Evolutionary conservation across 805 yeast genomes (phyloP), one percentile per base, ranked within the genome.

Genomic region (Metschnikowia proteae): DNA sequence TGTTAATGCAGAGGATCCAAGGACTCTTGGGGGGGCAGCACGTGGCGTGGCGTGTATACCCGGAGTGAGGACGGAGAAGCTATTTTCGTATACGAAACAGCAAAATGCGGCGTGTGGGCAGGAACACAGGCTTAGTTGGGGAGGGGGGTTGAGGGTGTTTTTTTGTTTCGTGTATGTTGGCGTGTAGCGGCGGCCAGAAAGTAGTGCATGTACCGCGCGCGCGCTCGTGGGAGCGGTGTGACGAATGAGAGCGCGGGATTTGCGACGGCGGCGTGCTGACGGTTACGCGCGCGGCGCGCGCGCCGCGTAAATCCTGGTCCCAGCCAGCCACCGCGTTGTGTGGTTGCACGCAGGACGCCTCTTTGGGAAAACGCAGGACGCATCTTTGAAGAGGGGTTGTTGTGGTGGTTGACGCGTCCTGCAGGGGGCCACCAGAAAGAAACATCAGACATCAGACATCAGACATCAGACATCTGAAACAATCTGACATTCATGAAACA

Each of bases 201-300:
- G 41, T 43, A 37, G 59, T 56, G 59, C 50, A 50, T 31, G 39
- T 10, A 52, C 59, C 59, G 34, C 29, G 44, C 29, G 13, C 44
- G 30, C 53, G 51, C 57, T 51, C 55, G 58, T 33, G 29, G 27
- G 25, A 31, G 22, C 38, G 10, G 25, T 46, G 44, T 45, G 55
- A 41, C 57, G 44, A 56, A 56, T 56, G 50, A 45, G 36, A 34
- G 40, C 22, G 39, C 46, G 33, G 33, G n/a, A 35, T 17, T 32
- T 34, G 48, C 56, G 54, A 41, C 43, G 55, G 58, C 54, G 6
- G 39, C 52, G 49, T 43, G 38, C 46, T 23, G 37, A 22, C 13
- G 37, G 32, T 33, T 52, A 48, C 56, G 43, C 35, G 33, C 1
- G 25, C 41, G 38, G 31, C 10, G 6, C 8, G 9, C 23, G 8